Base-by-base conservation (phyloP, 768 basidiomycete species). In the Neoboletus magnificus region DNA sequence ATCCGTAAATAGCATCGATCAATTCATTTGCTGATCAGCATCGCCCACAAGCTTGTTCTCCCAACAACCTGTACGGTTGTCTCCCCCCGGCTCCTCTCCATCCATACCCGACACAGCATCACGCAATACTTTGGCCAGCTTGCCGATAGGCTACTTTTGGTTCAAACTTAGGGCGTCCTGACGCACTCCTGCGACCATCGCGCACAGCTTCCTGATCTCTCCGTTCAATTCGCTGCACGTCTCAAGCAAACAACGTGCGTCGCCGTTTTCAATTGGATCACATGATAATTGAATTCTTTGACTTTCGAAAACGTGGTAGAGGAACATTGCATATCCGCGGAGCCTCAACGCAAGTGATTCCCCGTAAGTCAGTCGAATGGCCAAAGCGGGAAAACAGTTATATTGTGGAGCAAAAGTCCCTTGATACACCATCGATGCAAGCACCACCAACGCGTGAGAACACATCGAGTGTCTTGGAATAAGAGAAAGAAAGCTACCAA, bases 101-200 rank as follows among this genome's bases (percentile, higher is more conserved):
- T 9, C 32, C 41, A 61, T 64, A 61, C 48, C 63, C 59, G 62
- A 44, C 27, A 29, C 44, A 45, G 43, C 44, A 29, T 32, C 20
- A 10, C 3, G 9, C 32, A 10, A 29, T 0, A 18, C 12, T 33
- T 43, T 33, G 32, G 5, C 18, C 23, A 22, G 9, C 30, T 10
- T 12, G 23, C 16, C 35, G 18, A 12, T 40, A 29, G 29, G 33
- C 33, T 35, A 35, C 33, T 35, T 35, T 35, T 15, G 33, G n/a
- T 23, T 15, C 22, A 40, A 22, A 5, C 20, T 40, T 40, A 20
- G 40, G 0, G 37, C 16, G 3, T 39, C n/a, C 18, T 39, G 37
- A n/a, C n/a, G 37, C n/a, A 4, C 11, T 39, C 11, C 20, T 39
- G 6, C 40, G 20, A 42, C 13, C 41, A 16, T 15, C 41, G 22